Conservation (phyloP, 106 monocot genomes). For the Acorus calamus region DNA sequence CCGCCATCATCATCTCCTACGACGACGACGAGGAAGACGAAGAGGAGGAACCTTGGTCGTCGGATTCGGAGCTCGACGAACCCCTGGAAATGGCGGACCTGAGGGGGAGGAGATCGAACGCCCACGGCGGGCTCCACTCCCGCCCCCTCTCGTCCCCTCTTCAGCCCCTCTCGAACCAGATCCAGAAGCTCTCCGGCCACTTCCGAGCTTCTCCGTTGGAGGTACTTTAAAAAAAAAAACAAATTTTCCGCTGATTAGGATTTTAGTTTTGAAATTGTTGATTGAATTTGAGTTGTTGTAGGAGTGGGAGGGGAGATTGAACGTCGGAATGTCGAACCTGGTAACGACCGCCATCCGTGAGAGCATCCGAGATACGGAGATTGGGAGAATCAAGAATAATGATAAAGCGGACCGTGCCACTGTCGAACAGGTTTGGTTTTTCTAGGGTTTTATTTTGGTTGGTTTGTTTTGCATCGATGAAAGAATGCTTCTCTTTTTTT, state of each 20-base stretch:
- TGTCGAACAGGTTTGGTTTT: constrained; percentile 72
- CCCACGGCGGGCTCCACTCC: constrained; percentile 85
- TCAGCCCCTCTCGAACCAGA: constrained; percentile 81
- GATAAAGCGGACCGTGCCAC: constrained; percentile 95
- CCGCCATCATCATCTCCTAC: no score
- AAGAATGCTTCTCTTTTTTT: no score
- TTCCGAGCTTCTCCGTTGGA: constrained; percentile 70
- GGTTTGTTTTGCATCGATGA: neutral
- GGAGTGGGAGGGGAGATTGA: constrained; percentile 92
- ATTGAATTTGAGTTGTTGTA: constrained; percentile 10
- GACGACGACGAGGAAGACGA: constrained; percentile 16
- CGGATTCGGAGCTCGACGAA: constrained; percentile 79
- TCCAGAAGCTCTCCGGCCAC: constrained; percentile 63
- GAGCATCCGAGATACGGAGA: constrained; percentile 61
- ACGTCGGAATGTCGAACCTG: constrained; percentile 86
- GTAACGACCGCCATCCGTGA: constrained; percentile 82
- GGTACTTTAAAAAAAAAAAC: constrained; percentile 28
- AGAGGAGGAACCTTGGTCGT: constrained; percentile 55
- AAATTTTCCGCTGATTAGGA: neutral
- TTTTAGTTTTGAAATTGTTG: neutral
- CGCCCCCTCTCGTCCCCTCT: constrained; percentile 27
- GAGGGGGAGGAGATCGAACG: constrained; percentile 70
- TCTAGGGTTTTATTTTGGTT: neutral
- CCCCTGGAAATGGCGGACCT: constrained; percentile 83
- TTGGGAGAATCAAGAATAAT: constrained; percentile 54